Evolutionary conservation across 2,329 filamentous ascomycete genomes (phyloP).

Genomic region (Geosmithia morbida): DNA sequence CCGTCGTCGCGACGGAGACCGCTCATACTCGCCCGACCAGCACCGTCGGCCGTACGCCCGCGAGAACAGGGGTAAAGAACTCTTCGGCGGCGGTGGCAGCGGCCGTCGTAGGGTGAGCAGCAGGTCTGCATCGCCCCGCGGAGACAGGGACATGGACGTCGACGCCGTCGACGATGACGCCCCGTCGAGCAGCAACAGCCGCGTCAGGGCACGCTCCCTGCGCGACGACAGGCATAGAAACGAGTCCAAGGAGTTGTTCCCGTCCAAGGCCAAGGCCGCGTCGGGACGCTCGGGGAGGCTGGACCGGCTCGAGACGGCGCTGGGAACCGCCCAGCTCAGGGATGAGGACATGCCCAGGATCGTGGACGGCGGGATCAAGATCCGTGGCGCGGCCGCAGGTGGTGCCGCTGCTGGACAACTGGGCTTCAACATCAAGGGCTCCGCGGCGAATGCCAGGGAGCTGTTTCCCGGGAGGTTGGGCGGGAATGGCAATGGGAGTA

Average conservation of each 20-base stretch:
- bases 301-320: slow-evolving; percentile 22
- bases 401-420: slow-evolving; percentile 25
- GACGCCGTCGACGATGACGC: slow-evolving; percentile 19
- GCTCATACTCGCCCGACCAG: slow-evolving; percentile 11
- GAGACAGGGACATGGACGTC: slow-evolving; percentile 14
- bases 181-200: slow-evolving; percentile 17
- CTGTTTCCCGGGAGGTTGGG: slow-evolving; percentile 44
- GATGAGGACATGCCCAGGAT: slow-evolving; percentile 36
- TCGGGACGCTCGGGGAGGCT: slow-evolving; percentile 13
- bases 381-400: slow-evolving; percentile 38
- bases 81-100: slow-evolving; percentile 36
- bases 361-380: slow-evolving; percentile 39
- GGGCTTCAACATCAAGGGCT: slow-evolving; percentile 53
- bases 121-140: slow-evolving; percentile 37
- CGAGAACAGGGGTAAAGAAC: slow-evolving; percentile 41
- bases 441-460: slow-evolving; percentile 48
- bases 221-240: slow-evolving; percentile 17
- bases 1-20: slow-evolving; percentile 4
- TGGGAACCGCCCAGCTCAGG: slow-evolving; percentile 20
- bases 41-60: slow-evolving; percentile 12
- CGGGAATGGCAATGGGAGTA: slow-evolving; percentile 1
- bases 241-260: slow-evolving; percentile 23
- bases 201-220: slow-evolving; percentile 16
- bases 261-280: slow-evolving; percentile 10
- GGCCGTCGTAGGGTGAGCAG: slow-evolving; percentile 19